A percentile compares a stretch with the other conserved stretches of the same genome.
These are phyloP conservation scores for Patellifolia procumbens DNA, from an alignment of 179 eudicot genomes.

Conservation along the genomic window DNA sequence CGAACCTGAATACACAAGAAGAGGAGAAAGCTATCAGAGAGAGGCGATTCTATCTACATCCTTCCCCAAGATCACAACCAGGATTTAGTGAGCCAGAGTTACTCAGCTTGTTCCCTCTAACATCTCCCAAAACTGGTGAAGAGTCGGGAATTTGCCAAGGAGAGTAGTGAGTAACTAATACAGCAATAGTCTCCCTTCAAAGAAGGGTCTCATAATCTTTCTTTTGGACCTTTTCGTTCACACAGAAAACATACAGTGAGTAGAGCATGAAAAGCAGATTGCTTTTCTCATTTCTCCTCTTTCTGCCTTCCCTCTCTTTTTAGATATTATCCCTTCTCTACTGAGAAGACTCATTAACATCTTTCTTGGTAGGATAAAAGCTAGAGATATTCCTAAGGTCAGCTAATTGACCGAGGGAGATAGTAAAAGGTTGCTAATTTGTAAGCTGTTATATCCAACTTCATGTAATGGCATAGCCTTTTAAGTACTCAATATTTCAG, in stretches of 20 bases:
- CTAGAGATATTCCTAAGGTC: neutral
- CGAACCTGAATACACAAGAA: slow-evolving; percentile 32
- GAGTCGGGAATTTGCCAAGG: neutral
- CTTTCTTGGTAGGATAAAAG: neutral
- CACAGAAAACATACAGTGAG: too few relatives aligned
- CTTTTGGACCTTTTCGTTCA: too few relatives aligned
- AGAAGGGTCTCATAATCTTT: too few relatives aligned
- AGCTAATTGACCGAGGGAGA: slow-evolving; percentile 16
- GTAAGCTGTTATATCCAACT: slow-evolving; percentile 11
- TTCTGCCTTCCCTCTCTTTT: neutral
- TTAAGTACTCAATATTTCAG: too few relatives aligned
- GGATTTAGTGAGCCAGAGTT: slow-evolving; percentile 39
- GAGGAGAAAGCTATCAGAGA: slow-evolving; percentile 48
- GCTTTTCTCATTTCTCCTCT: neutral
- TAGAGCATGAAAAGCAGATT: slow-evolving; percentile 11
- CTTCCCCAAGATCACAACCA: slow-evolving; percentile 40
- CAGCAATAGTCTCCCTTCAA: too few relatives aligned
- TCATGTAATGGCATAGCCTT: slow-evolving; percentile 18
- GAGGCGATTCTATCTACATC: slow-evolving; percentile 45
- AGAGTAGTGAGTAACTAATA: slow-evolving; percentile 12
- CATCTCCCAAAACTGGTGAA: slow-evolving; percentile 31
- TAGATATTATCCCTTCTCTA: neutral
- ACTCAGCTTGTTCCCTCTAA: slow-evolving; percentile 44
- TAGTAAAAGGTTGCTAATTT: neutral
- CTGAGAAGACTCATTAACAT: slow-evolving; percentile 1